Evolutionary conservation across 2,329 filamentous ascomycete genomes (phyloP).

Genomic region (Fusarium nelsonii): DNA sequence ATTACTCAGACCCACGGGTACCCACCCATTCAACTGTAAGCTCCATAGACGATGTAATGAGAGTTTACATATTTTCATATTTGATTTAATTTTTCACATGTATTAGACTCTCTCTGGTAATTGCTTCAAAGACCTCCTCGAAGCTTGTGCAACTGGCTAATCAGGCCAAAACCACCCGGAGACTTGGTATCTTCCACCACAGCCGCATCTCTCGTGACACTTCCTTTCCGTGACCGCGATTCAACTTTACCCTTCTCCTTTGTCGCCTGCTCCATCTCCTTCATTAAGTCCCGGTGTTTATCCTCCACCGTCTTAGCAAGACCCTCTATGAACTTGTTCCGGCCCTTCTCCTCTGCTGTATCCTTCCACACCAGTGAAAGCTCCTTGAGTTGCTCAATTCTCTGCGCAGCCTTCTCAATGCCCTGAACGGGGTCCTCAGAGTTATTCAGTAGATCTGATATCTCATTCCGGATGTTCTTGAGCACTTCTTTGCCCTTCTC

Average conservation of each 20-base stretch:
- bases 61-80: background rate
- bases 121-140: conserved; percentile 62
- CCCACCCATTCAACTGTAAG: background rate
- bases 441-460: conserved; percentile 72
- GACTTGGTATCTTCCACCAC: conserved; percentile 58
- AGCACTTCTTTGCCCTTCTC: conserved; percentile 89
- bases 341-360: conserved; percentile 93
- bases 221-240: conserved; percentile 55
- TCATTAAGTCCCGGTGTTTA: conserved; percentile 65
- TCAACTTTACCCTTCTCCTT: conserved; percentile 54
- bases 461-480: conserved; percentile 76
- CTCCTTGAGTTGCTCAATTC: conserved; percentile 82
- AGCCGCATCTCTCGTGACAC: conserved; percentile 46
- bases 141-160: conserved; percentile 73
- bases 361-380: conserved; percentile 90
- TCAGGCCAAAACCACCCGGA: conserved; percentile 68
- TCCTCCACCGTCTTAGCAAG: conserved; percentile 88
- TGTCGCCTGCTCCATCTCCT: conserved; percentile 62
- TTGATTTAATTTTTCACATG: background rate
- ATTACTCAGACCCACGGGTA: too few relatives aligned
- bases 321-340: conserved; percentile 83
- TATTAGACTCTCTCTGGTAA: background rate
- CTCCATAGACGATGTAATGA: background rate
- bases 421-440: conserved; percentile 72
- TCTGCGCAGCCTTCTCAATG: conserved; percentile 77